Percentiles rank a stretch among this genome's conserved stretches.
These are phyloP conservation scores for Blastocystis hominis DNA, from an alignment of 352 stramenopile species.

Conservation along the genomic window DNA sequence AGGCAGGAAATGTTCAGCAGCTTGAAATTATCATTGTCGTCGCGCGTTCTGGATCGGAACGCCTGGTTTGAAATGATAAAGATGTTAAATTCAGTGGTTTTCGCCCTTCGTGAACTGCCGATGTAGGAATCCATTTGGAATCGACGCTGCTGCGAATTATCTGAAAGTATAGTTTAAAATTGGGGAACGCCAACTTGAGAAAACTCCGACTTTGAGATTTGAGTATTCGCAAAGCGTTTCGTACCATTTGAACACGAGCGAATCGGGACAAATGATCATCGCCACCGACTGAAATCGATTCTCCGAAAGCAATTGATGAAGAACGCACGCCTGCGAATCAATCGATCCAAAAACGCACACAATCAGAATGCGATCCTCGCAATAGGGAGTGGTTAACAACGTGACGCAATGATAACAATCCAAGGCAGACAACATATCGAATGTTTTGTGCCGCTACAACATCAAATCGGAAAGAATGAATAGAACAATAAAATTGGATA, in stretches of 20 bases:
- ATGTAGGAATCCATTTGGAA: neutral
- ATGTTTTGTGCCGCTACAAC: neutral
- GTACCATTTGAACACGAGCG: neutral
- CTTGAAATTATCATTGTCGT: neutral
- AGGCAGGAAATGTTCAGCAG: neutral
- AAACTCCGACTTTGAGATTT: neutral
- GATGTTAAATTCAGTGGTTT: neutral
- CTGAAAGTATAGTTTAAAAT: neutral
- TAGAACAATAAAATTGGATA: no score
- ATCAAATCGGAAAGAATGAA: no score
- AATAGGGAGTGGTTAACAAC: neutral
- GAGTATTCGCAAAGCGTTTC: neutral
- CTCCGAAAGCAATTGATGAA: neutral
- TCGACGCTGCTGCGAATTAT: neutral
- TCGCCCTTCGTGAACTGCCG: neutral
- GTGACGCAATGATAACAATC: neutral
- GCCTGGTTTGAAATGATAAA: neutral
- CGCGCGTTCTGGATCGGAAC: neutral
- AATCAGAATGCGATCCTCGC: neutral
- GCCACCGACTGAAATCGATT: neutral
- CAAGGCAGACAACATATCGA: neutral
- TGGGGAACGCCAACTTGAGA: neutral
- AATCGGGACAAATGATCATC: neutral
- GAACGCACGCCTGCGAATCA: neutral
- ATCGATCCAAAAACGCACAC: neutral